A percentile compares a stretch with the other conserved stretches of the same genome.
Conservation (phyloP, 495 filamentous ascomycete genomes). For the Talaromyces stipitatus region DNA sequence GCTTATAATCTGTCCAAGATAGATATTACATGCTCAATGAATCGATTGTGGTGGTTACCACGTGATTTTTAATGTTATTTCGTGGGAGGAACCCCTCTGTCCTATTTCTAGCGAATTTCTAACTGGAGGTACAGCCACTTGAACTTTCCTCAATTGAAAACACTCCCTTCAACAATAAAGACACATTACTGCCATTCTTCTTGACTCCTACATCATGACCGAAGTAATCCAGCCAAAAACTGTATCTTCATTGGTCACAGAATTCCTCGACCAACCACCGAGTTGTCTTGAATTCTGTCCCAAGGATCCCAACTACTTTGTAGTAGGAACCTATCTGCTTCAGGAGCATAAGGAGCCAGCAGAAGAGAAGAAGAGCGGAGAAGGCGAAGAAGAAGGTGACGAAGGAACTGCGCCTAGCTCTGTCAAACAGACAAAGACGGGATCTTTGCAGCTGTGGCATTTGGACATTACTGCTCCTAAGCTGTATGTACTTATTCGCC, state of each 20-base stretch:
- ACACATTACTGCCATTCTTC: background rate
- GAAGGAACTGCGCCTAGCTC: background rate
- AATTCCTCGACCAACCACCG: constrained; percentile 54
- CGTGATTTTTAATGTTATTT: no score
- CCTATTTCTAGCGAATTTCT: no score
- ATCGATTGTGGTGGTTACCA: no score
- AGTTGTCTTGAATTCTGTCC: constrained; percentile 82
- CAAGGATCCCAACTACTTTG: constrained; percentile 52
- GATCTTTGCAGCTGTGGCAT: constrained; percentile 61
- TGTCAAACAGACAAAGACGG: constrained; percentile 53
- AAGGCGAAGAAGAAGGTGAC: constrained; percentile 7
- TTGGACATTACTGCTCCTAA: constrained; percentile 30
- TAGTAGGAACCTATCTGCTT: constrained; percentile 83
- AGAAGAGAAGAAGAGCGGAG: background rate
- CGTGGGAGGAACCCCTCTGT: no score
- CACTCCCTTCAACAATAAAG: background rate
- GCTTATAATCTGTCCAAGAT: no score
- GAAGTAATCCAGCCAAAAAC: constrained; percentile 10
- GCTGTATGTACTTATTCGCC: constrained; percentile 40
- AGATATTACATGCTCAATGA: no score
- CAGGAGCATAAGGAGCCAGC: constrained; percentile 35
- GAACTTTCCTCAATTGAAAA: background rate
- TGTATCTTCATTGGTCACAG: constrained; percentile 18
- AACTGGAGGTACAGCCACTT: no score
- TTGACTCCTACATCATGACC: constrained; percentile 9